Base-by-base conservation (phyloP, 495 filamentous ascomycete genomes). In the Opeltia flavorubescens region DNA sequence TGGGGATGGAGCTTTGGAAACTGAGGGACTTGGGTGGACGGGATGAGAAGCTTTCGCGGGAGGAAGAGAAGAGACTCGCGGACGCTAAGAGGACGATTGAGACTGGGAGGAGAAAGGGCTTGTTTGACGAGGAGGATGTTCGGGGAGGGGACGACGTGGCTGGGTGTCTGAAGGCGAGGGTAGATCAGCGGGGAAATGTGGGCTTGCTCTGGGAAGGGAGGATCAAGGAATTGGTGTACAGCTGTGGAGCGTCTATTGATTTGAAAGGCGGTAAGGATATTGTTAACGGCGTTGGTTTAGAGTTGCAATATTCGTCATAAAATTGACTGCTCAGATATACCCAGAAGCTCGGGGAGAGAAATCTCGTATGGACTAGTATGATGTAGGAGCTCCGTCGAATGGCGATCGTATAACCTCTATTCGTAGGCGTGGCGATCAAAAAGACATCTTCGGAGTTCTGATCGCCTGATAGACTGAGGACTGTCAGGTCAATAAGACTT, bases 171-270 rank as follows among this genome's bases (percentile, higher is more conserved):
- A 98, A 96, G 61, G 80, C 88, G 17, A 73, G 84, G 34, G 65
- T 95, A 6, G 86, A 91, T 55, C 86, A 95, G 61, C 81, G 85
- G 48, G 80, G 86, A 59, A 77, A 79, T 48, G 73, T 95, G 27
- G 83, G 87, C 2, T 50, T 95, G 39, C 69, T 96, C 11, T 98
- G 93, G 93, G 91, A 96, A 61, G 91, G 91, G 1, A 71, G 88
- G 46, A 69, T 89, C 38, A 96, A 96, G 66, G 88, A 94, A 56
- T 65, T 98, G 36, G 69, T 98, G 48, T 91, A 96, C 55, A 94
- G 84, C 56, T 73, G 93, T 21, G 91, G 91, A 2, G 81, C 84
- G 17, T 81, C 75, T 12, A 67, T 91, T 34, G 86, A 89, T 66
- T 63, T 87, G 55, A 76, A 78, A 62, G 72, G 77, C 62, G 64